A percentile compares a stretch with the other conserved stretches of the same genome.
phyloP scores from a whole-genome alignment of 75 land plant genomes.

The Sequoia sempervirens region DNA sequence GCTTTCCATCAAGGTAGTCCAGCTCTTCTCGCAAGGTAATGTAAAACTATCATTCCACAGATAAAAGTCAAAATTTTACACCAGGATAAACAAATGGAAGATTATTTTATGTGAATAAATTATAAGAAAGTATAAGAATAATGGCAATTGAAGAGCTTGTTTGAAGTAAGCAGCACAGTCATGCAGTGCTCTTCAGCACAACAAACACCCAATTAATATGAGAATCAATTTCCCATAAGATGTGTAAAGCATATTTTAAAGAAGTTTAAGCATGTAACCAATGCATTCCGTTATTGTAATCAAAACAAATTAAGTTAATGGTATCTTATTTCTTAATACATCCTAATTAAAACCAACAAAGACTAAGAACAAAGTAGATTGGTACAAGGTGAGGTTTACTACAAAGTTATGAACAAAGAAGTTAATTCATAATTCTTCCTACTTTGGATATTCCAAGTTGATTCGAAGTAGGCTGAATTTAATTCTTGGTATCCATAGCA shows the following conservation, averaged over 20 bases:
- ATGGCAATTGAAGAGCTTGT: background rate
- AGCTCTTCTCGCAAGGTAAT: slow-evolving; percentile 84
- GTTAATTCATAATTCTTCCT: background rate
- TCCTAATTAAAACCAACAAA: background rate
- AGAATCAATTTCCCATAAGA: background rate
- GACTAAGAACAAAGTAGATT: background rate
- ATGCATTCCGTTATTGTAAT: background rate
- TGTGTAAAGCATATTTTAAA: background rate
- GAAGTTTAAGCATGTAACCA: background rate
- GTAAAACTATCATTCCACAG: slow-evolving; percentile 65
- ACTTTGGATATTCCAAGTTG: background rate
- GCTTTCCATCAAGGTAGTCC: slow-evolving; percentile 97
- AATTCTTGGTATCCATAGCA: background rate
- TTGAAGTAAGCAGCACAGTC: background rate
- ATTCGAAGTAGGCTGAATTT: background rate
- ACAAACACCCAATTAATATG: background rate
- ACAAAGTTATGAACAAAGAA: background rate
- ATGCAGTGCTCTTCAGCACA: too few relatives aligned
- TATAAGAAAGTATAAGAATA: background rate
- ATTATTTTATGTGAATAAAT: background rate
- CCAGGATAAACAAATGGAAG: background rate
- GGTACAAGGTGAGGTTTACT: background rate
- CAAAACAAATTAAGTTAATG: background rate
- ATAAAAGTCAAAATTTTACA: background rate
- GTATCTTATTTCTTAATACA: background rate